Percentiles rank a stretch among this genome's conserved stretches.
These are phyloP conservation scores for Alternaria triticimaculans DNA, from an alignment of 2,329 filamentous ascomycete species.

Conservation along the genomic window DNA sequence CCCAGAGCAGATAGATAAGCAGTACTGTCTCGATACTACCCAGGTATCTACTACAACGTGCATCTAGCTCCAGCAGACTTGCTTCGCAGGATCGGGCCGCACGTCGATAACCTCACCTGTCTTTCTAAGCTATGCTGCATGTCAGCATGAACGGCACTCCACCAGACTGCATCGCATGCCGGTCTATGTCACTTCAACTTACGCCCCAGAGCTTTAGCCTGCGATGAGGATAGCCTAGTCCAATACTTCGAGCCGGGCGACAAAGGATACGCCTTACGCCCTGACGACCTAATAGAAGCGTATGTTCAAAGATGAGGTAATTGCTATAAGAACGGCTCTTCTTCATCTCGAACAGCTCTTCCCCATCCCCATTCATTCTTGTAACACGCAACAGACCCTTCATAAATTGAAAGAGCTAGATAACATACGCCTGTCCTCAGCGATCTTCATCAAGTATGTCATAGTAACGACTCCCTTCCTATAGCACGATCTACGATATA, in stretches of 20 bases:
- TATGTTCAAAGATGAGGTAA: background rate
- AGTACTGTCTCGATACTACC: background rate
- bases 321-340: background rate
- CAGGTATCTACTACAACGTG: background rate
- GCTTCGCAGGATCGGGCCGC: background rate
- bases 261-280: background rate
- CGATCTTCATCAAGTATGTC: background rate
- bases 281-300: background rate
- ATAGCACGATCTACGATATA: background rate
- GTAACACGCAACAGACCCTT: background rate
- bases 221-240: background rate
- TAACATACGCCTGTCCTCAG: background rate
- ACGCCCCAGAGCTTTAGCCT: background rate
- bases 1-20: background rate
- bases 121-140: background rate
- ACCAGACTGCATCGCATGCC: background rate
- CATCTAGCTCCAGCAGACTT: background rate
- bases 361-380: background rate
- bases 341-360: background rate
- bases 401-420: background rate
- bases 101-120: background rate
- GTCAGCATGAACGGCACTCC: background rate
- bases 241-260: background rate
- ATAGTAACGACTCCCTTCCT: background rate
- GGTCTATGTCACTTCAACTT: background rate